Percentiles rank a stretch among this genome's conserved stretches.
Conservation (phyloP, 1,139 yeast genomes). For the Candida buenavistaensis region DNA sequence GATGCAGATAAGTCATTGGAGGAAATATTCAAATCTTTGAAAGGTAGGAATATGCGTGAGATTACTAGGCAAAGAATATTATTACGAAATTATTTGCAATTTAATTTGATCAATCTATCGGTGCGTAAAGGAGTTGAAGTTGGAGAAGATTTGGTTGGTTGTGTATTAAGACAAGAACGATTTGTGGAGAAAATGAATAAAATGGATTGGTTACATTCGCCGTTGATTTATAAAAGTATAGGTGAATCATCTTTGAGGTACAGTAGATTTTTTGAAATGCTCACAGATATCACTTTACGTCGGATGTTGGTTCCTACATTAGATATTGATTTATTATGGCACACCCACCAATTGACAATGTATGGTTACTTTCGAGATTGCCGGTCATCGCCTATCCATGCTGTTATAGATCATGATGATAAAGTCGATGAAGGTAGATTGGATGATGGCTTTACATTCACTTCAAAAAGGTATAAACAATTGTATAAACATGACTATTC, state of each 20-base stretch:
- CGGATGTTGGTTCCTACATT: constrained; percentile 34
- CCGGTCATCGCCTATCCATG: constrained; percentile 7
- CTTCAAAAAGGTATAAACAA: constrained; percentile 14
- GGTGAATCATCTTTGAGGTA: constrained; percentile 26
- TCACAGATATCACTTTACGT: constrained; percentile 10
- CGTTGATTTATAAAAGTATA: constrained; percentile 19
- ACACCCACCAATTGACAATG: constrained; percentile 36
- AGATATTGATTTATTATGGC: constrained; percentile 42
- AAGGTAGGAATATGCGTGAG: constrained; percentile 5
- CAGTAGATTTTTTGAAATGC: constrained; percentile 19
- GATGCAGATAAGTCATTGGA: constrained; percentile 1
- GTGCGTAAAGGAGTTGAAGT: constrained; percentile 16
- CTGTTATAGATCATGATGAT: constrained; percentile 17
- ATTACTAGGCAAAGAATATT: constrained; percentile 12
- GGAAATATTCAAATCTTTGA: constrained; percentile 1
- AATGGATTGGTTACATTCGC: constrained; percentile 29
- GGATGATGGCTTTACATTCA: constrained; percentile 13
- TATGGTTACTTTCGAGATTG: constrained; percentile 24
- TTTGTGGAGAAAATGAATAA: constrained; percentile 31
- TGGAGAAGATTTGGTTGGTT: constrained; percentile 31
- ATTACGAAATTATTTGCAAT: constrained; percentile 14
- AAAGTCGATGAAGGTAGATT: constrained; percentile 14
- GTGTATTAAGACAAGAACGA: constrained; percentile 30
- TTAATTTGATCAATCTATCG: constrained; percentile 23
- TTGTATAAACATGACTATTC: constrained; percentile 14